phyloP scores from a whole-genome alignment of 306 rosid species.

The Pterocarpus santalinus region DNA sequence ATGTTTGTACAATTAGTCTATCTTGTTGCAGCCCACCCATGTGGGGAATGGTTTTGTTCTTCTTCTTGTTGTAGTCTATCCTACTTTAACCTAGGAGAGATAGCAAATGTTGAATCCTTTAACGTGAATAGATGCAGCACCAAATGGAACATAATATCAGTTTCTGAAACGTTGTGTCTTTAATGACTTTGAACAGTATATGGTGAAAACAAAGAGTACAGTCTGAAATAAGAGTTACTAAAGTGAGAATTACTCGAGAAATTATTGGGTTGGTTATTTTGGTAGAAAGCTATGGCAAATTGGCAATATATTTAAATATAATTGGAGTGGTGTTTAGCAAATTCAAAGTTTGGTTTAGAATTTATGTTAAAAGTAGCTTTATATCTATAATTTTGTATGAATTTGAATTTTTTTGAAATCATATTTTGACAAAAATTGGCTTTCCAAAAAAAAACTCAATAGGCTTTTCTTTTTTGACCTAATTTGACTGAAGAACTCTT shows the following conservation, averaged over 20 bases:
- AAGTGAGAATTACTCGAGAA: background rate
- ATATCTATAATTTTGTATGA: background rate
- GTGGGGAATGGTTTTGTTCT: too few relatives aligned
- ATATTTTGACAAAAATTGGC: background rate
- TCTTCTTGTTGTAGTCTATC: too few relatives aligned
- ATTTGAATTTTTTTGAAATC: constrained; percentile 5
- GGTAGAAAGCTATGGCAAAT: background rate
- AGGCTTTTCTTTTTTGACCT: constrained; percentile 7
- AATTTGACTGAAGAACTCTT: constrained; percentile 18
- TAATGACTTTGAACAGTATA: background rate
- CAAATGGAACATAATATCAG: background rate
- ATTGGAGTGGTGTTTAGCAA: background rate
- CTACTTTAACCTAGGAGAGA: too few relatives aligned
- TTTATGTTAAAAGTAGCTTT: background rate
- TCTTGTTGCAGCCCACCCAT: too few relatives aligned
- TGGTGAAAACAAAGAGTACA: background rate
- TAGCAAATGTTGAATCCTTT: background rate
- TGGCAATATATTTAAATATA: background rate
- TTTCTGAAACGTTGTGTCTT: constrained; percentile 2
- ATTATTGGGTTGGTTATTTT: background rate
- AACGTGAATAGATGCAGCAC: background rate
- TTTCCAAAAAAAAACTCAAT: background rate
- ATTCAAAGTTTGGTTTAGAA: background rate
- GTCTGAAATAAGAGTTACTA: background rate
- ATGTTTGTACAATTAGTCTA: background rate